Evolutionary conservation across 345 rosid species (phyloP).

Genomic region (Clausena lansium): DNA sequence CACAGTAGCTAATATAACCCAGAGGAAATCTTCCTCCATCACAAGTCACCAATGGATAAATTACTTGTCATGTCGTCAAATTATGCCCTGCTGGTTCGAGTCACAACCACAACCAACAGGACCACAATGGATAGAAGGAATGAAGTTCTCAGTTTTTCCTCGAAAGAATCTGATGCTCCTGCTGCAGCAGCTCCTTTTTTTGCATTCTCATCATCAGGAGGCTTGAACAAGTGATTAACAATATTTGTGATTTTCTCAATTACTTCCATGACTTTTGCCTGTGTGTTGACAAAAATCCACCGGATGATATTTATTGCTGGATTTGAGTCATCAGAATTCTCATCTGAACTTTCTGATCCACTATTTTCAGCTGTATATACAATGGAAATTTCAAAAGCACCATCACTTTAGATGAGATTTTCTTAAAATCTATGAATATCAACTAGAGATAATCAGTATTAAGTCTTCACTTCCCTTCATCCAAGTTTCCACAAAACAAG

Average conservation of each 20-base stretch:
- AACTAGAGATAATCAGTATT: neutral
- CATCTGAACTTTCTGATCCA: constrained; percentile 25
- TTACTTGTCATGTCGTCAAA: constrained; percentile 49
- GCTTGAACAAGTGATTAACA: constrained; percentile 44
- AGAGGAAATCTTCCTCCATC: constrained; percentile 4
- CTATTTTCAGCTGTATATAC: constrained; percentile 31
- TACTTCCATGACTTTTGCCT: constrained; percentile 38
- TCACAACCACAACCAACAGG: constrained; percentile 65
- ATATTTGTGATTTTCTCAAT: constrained; percentile 52
- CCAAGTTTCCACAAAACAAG: neutral
- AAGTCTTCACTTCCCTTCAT: neutral
- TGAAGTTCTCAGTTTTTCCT: constrained; percentile 63
- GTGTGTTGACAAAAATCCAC: constrained; percentile 56
- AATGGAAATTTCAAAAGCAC: neutral
- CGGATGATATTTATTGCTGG: constrained; percentile 36
- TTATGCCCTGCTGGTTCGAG: constrained; percentile 51
- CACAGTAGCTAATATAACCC: neutral
- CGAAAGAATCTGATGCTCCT: constrained; percentile 33
- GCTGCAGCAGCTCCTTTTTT: constrained; percentile 15
- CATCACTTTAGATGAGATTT: neutral
- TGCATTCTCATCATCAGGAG: constrained; percentile 29
- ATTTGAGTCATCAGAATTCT: constrained; percentile 31
- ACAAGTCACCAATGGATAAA: neutral
- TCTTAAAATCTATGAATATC: neutral
- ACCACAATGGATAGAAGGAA: constrained; percentile 67